phyloP scores from a whole-genome alignment of 768 basidiomycete genomes.

The Leccinum truebloodii region DNA sequence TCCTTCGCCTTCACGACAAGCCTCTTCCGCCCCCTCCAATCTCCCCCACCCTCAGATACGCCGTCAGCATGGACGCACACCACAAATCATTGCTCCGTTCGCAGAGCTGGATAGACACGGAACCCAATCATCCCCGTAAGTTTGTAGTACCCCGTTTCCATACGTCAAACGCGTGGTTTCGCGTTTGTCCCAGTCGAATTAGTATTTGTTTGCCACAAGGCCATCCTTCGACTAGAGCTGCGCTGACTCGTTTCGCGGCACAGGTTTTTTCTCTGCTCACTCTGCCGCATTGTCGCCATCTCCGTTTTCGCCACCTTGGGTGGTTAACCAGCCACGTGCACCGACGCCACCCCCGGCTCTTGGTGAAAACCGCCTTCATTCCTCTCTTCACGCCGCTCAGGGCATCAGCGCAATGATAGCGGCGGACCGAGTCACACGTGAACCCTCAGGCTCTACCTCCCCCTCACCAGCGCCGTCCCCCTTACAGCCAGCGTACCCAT shows the following conservation, averaged over 20 bases:
- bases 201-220: conserved; percentile 25
- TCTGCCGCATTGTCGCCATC: conserved; percentile 36
- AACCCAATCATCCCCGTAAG: conserved; percentile 24
- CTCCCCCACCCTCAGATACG: conserved; percentile 25
- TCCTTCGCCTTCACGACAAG: conserved; percentile 33
- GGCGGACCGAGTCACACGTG: conserved; percentile 13
- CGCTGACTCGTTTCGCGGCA: conserved; percentile 23
- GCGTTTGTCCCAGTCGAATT: conserved; percentile 4
- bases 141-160: conserved; percentile 19
- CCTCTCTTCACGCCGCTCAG: conserved; percentile 21
- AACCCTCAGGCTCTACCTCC: conserved; percentile 12
- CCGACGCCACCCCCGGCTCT: conserved; percentile 36
- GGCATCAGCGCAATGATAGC: conserved; percentile 23
- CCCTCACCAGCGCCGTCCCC: conserved; percentile 27
- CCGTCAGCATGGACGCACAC: conserved; percentile 30
- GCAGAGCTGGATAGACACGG: conserved; percentile 29
- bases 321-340: conserved; percentile 40
- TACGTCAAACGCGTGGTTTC: conserved; percentile 11
- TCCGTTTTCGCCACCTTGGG: conserved; percentile 33
- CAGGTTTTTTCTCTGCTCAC: conserved; percentile 32
- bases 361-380: conserved; percentile 28
- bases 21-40: conserved; percentile 43
- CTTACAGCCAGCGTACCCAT: conserved; percentile 24
- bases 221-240: conserved; percentile 13
- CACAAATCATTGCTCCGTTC: conserved; percentile 19